phyloP scores from a whole-genome alignment of 208 protist species.

The Porcisia hertigi region DNA sequence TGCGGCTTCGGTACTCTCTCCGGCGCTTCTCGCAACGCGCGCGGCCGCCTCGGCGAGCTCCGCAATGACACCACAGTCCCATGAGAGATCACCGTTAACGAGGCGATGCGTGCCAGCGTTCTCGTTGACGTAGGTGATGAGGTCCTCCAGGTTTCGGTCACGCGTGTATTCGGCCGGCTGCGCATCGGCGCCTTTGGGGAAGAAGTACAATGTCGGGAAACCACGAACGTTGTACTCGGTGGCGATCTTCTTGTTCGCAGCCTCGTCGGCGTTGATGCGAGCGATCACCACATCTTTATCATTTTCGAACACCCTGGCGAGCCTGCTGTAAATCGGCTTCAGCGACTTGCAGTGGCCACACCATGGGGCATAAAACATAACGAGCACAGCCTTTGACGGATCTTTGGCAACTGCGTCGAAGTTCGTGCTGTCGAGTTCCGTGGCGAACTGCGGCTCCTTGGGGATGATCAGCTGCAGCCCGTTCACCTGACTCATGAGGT shows the following conservation, averaged over 20 bases:
- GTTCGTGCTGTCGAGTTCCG: conserved; percentile 42
- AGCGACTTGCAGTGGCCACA: conserved; percentile 92
- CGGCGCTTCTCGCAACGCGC: conserved; percentile 7
- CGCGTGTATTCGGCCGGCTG: conserved; percentile 51
- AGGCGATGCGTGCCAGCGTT: conserved; percentile 44
- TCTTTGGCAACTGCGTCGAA: conserved; percentile 46
- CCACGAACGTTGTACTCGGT: conserved; percentile 40
- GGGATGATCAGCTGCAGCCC: conserved; percentile 34
- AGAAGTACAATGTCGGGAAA: conserved; percentile 69
- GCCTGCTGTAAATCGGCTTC: conserved; percentile 47
- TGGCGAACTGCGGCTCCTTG: conserved; percentile 30
- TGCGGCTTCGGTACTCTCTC: conserved; percentile 12
- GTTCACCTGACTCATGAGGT: conserved; percentile 37
- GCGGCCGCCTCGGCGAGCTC: conserved; percentile 30
- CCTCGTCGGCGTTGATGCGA: conserved; percentile 54
- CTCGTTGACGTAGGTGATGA: conserved; percentile 74
- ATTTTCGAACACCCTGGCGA: conserved; percentile 49
- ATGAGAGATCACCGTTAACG: conserved; percentile 50
- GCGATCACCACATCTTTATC: conserved; percentile 82
- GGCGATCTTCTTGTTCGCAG: conserved; percentile 25
- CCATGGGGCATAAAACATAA: conserved; percentile 90
- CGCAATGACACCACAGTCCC: conserved; percentile 40
- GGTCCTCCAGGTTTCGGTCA: conserved; percentile 41
- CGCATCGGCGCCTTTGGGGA: conserved; percentile 45
- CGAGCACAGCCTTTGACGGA: conserved; percentile 51